These are phyloP conservation scores for Daedaleopsis sinensis DNA, from an alignment of 768 basidiomycete genomes.

Conservation along the genomic window DNA sequence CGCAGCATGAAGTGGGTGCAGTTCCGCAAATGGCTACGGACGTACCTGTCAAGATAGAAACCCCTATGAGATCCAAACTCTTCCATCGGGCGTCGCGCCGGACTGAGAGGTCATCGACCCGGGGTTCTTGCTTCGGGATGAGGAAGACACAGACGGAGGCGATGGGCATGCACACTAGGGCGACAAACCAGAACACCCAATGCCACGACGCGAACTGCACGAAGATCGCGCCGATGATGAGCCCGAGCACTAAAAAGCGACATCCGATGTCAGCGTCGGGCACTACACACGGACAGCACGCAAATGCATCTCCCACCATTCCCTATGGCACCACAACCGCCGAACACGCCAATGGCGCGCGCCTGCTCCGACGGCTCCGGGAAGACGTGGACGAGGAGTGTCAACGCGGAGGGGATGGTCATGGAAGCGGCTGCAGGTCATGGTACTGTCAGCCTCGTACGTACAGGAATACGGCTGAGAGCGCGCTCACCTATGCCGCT, in stretches of 20 bases:
- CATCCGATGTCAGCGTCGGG: not conserved
- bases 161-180: slow-evolving; percentile 40
- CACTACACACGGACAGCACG: not conserved
- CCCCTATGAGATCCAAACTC: slow-evolving; percentile 39
- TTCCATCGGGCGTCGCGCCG: slow-evolving; percentile 24
- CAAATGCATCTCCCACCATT: slow-evolving; percentile 35
- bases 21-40: not conserved
- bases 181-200: slow-evolving; percentile 51
- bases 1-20: too few relatives aligned
- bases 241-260: slow-evolving; percentile 31
- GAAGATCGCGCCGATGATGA: slow-evolving; percentile 41
- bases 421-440: slow-evolving; percentile 38
- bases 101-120: slow-evolving; percentile 4
- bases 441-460: not conserved
- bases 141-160: slow-evolving; percentile 33
- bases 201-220: slow-evolving; percentile 40
- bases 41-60: slow-evolving; percentile 38
- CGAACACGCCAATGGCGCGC: slow-evolving; percentile 46
- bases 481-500: slow-evolving; percentile 30
- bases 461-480: not conserved
- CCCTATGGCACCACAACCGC: slow-evolving; percentile 47
- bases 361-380: slow-evolving; percentile 46
- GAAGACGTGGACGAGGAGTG: slow-evolving; percentile 50
- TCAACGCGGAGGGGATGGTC: slow-evolving; percentile 46
- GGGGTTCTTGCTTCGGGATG: slow-evolving; percentile 31